Conservation (phyloP, 352 stramenopile genomes). For the Globisporangium orthogonon region DNA sequence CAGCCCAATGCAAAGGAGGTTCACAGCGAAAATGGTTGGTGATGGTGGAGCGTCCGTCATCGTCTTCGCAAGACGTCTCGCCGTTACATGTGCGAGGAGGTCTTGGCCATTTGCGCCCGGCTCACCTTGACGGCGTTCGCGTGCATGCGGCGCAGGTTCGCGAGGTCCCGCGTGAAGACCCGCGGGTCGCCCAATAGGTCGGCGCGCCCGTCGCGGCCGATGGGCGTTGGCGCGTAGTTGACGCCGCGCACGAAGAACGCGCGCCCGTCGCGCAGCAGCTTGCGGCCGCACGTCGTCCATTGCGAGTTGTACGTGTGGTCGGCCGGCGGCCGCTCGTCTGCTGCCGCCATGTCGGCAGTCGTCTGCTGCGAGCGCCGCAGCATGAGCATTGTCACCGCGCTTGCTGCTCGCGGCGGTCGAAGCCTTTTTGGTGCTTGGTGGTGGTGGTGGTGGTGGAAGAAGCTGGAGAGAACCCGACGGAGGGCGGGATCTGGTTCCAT, state of each 20-base stretch:
- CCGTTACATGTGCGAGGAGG: not conserved
- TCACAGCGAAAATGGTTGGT: not conserved
- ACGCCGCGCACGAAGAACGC: constrained; percentile 69
- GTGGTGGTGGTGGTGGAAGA: too few species aligned
- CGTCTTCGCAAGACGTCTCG: not conserved
- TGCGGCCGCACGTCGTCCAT: constrained; percentile 54
- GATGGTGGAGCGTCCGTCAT: not conserved
- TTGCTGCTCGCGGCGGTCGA: not conserved
- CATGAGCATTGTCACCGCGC: too few species aligned
- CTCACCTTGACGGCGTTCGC: constrained; percentile 53
- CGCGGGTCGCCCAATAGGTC: constrained; percentile 48
- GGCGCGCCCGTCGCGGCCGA: constrained; percentile 37
- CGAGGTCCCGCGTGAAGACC: constrained; percentile 57
- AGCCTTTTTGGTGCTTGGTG: not conserved
- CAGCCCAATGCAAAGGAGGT: too few species aligned
- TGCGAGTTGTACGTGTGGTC: constrained; percentile 27
- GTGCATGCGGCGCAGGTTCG: constrained; percentile 66
- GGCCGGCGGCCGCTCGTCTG: not conserved
- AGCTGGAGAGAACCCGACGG: not conserved
- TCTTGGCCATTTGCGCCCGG: not conserved
- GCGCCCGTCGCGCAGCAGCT: constrained; percentile 46
- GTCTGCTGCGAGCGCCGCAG: not conserved
- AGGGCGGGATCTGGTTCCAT: not conserved
- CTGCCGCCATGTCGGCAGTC: not conserved
- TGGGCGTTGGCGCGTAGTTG: constrained; percentile 67